Base-by-base conservation (phyloP, 2,329 filamentous ascomycete species). In the Blastomyces silverae region DNA sequence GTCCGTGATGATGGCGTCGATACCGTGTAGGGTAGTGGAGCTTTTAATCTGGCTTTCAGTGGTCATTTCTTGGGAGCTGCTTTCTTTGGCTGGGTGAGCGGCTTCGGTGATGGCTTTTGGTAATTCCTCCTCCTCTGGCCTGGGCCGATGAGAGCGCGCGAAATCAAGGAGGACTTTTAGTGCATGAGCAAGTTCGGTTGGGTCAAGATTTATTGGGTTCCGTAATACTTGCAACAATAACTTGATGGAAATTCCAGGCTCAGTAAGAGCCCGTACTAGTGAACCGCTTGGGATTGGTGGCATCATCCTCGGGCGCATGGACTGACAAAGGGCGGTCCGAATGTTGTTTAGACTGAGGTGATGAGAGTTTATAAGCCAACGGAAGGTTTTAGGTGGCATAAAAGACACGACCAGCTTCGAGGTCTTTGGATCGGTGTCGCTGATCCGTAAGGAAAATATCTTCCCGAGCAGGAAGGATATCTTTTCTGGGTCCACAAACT, bases 281-380 rank as follows among this genome's bases (percentile, higher is more conserved):
- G 77, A 73, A 10, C 77, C 77, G 25, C 70, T 71, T 17, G 77
- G 74, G 44, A 81, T 69, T 4, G 71, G 67, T 10, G 75, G 75
- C n/a, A 77, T 68, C 56, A 77, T 72, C 46, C 71, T 70, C n/a
- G 73, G 73, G 61, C 73, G 74, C 64, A 69, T 70, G 34, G 73
- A 67, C 11, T 72, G 74, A 39, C 76, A 73, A 42, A 79, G 69
- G 17, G 78, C 77, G 61, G 73, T 73, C 55, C 79, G 74, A 39
- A 81, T 71, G n/a, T 76, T 78, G 60, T 73, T 73, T 8, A 70
- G 64, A 20, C 73, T 77, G 3, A 81, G 64, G 37, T 78, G 72
- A 22, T 78, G 76, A 8, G 74, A 65, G 15, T 73, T 68, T 57
- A 78, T 73, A 15, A 81, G 73, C 78, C 79, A 81, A 42, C 75